Percentiles rank a stretch among this genome's conserved stretches.
Conservation (phyloP, 108 stramenopile genomes). For the Nitzschia palea region DNA sequence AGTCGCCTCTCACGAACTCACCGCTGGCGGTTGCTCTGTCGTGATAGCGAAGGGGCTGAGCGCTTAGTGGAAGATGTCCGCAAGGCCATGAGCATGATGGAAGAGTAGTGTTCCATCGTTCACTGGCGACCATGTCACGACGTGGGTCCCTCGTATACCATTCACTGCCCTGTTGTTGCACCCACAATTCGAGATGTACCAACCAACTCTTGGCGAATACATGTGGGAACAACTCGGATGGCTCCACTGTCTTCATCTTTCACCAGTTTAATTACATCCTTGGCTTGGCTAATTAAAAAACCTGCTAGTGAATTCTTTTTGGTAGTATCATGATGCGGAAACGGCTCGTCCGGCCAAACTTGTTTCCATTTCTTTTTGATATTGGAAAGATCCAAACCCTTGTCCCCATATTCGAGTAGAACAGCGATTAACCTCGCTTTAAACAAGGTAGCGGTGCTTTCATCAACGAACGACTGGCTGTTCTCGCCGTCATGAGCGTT, state of each 20-base stretch:
- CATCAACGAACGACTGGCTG: neutral
- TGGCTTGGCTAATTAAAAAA: constrained; percentile 14
- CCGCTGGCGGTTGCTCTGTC: constrained; percentile 78
- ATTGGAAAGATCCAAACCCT: constrained; percentile 66
- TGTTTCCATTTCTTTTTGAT: constrained; percentile 78
- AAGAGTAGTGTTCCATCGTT: neutral
- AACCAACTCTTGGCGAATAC: no score
- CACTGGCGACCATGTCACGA: no score
- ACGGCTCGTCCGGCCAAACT: constrained; percentile 83
- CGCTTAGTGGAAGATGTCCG: constrained; percentile 78
- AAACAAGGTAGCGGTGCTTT: constrained; percentile 38
- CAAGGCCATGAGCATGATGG: constrained; percentile 43
- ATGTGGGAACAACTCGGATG: constrained; percentile 20
- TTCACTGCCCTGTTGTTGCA: no score
- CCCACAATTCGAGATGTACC: no score
- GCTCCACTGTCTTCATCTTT: constrained; percentile 13
- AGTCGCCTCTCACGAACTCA: constrained; percentile 63
- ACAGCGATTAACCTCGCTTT: constrained; percentile 73
- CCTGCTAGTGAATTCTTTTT: constrained; percentile 9
- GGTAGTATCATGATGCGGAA: constrained; percentile 37
- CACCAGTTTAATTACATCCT: constrained; percentile 33
- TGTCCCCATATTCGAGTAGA: constrained; percentile 74
- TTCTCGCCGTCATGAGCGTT: neutral
- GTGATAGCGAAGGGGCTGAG: constrained; percentile 79
- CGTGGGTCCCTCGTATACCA: no score